phyloP scores from a whole-genome alignment of 805 yeast genomes.

The Candida coquimbonensis region DNA sequence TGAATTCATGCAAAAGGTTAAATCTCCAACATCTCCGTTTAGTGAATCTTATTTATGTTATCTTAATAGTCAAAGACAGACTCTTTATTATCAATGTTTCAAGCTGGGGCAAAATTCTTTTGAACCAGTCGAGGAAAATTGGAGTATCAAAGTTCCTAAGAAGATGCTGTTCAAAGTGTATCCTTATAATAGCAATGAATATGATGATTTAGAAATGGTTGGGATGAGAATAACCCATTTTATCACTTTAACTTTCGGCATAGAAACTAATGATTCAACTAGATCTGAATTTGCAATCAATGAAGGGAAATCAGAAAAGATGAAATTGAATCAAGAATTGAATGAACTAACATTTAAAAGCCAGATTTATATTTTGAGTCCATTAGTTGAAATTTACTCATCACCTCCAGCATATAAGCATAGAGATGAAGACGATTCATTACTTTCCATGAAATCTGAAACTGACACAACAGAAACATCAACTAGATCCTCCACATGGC shows the following conservation, averaged over 20 bases:
- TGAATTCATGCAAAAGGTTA: constrained; percentile 11
- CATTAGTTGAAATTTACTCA: constrained; percentile 1
- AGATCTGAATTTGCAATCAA: not conserved
- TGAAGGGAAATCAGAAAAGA: not conserved
- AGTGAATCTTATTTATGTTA: not conserved
- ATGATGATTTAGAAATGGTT: not conserved
- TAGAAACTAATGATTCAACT: constrained; percentile 2
- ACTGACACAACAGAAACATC: not conserved
- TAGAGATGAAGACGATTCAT: not conserved
- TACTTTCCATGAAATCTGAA: too few relatives aligned
- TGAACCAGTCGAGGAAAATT: constrained; percentile 1
- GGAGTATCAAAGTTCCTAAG: constrained; percentile 9
- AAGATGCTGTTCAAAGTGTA: constrained; percentile 5
- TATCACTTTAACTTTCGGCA: constrained; percentile 6
- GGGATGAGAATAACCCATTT: constrained; percentile 11
- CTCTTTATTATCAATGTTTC: not conserved
- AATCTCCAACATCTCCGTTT: constrained; percentile 7
- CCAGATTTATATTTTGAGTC: constrained; percentile 10
- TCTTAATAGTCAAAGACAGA: constrained; percentile 1
- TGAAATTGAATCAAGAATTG: not conserved
- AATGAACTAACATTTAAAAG: constrained; percentile 11
- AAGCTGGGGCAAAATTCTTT: not conserved
- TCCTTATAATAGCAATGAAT: constrained; percentile 14
- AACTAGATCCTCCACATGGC: constrained; percentile 12
- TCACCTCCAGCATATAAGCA: constrained; percentile 12